Evolutionary conservation across 768 basidiomycete genomes (phyloP), one percentile per base, ranked within the genome.

Genomic region (Boletus bicolor): DNA sequence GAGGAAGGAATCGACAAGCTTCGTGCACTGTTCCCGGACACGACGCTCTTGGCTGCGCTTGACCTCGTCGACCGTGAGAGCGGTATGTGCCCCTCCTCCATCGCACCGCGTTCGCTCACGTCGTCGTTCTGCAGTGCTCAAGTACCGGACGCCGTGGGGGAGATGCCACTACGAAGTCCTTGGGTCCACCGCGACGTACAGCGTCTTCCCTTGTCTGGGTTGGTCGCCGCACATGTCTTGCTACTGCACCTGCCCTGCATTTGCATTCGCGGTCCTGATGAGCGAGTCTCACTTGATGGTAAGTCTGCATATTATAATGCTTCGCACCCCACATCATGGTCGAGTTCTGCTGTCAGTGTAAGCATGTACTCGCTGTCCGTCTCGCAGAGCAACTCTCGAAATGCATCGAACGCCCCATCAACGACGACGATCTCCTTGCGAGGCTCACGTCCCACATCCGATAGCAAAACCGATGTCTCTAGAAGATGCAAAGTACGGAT

Each of bases 211-310:
- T 37, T 73, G 77, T 43, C 73, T 86, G 21, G 74, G 76, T 57
- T 72, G 79, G 46, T 65, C 76, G 11, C 64, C 70, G 21, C 70
- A 74, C 5, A 59, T 64, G 35, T 75, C 80, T 11, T 78, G 78
- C 57, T 90, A 84, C 58, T 92, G 91, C 68, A 80, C 85, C 14
- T 93, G 90, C 63, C 86, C 88, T 3, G 82, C 91, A 0, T 92
- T 89, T 64, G 70, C 81, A 5, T 84, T 81, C 55, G 77, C 81
- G 7, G 86, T 89, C 17, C 69, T 92, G 35, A 72, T 80, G 46
- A 76, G 81, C 17, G 78, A 79, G 44, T 78, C 81, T 2, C 83
- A 89, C 64, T 64, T 84, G 19, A 85, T 87, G 86, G 91, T 87
- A 53, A 34, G 73, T 51, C 39, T 50, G 24, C 47, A 15, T n/a